phyloP scores from a whole-genome alignment of 78 protist genomes.

The Dictyostelium citrinum region DNA sequence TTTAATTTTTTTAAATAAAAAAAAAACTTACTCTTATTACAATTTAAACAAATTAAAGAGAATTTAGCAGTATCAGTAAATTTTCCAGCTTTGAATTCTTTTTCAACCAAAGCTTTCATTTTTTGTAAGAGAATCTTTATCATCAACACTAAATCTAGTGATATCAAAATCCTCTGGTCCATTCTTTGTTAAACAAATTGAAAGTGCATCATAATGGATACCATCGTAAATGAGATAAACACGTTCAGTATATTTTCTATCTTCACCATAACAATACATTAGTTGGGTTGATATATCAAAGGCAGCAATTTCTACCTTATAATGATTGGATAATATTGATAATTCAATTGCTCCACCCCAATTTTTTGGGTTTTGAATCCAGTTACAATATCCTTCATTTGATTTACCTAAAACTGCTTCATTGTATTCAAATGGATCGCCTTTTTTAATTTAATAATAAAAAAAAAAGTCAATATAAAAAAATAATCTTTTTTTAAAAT shows the following conservation, averaged over 20 bases:
- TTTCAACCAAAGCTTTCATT: slow-evolving; percentile 9
- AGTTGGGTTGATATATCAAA: slow-evolving; percentile 53
- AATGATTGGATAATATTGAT: slow-evolving; percentile 34
- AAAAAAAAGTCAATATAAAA: not conserved
- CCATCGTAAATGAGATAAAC: slow-evolving; percentile 70
- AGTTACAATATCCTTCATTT: slow-evolving; percentile 48
- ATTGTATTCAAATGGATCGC: slow-evolving; percentile 48
- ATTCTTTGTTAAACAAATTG: slow-evolving; percentile 9
- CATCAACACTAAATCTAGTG: slow-evolving; percentile 14
- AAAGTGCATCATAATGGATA: slow-evolving; percentile 59
- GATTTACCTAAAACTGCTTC: slow-evolving; percentile 47
- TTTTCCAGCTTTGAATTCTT: slow-evolving; percentile 52
- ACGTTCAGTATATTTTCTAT: slow-evolving; percentile 29
- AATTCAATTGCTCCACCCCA: slow-evolving; percentile 79
- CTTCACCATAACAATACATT: slow-evolving; percentile 68
- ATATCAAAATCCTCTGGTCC: slow-evolving; percentile 37
- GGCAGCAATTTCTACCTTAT: slow-evolving; percentile 66
- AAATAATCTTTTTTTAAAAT: no score
- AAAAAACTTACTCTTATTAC: slow-evolving; percentile 14
- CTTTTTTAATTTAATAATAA: not conserved
- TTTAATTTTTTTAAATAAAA: not conserved
- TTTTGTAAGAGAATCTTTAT: not conserved
- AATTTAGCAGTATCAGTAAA: slow-evolving; percentile 46
- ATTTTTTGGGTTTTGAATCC: slow-evolving; percentile 60
- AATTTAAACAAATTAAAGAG: slow-evolving; percentile 30